Percentiles rank a stretch among this genome's conserved stretches.
Conservation (phyloP, 2,329 filamentous ascomycete genomes). For the Emergomyces pasteurianus region DNA sequence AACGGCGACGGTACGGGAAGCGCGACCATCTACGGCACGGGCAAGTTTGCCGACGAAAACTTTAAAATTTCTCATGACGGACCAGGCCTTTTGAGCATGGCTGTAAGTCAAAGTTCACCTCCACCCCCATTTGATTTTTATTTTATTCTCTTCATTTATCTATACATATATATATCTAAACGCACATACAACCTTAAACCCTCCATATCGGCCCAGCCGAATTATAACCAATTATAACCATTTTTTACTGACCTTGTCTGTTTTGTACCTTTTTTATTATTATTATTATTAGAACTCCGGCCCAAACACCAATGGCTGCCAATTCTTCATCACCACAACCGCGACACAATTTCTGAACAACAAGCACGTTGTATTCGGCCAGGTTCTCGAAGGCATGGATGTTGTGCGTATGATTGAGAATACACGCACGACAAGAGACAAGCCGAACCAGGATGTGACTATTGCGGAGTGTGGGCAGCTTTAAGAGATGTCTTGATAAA, state of each 20-base stretch:
- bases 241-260: neutral
- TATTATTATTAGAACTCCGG: slow-evolving; percentile 83
- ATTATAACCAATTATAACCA: neutral
- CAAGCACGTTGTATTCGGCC: slow-evolving; percentile 93
- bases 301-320: slow-evolving; percentile 82
- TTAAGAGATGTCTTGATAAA: slow-evolving; percentile 35
- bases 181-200: no score
- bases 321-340: slow-evolving; percentile 94
- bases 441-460: slow-evolving; percentile 72
- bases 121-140: neutral
- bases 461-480: slow-evolving; percentile 89
- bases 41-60: slow-evolving; percentile 82
- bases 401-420: slow-evolving; percentile 87
- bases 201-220: no score
- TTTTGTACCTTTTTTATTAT: no score
- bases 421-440: slow-evolving; percentile 72
- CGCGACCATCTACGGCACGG: slow-evolving; percentile 74
- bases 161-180: no score
- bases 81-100: slow-evolving; percentile 82
- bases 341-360: slow-evolving; percentile 76
- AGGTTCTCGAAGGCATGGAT: slow-evolving; percentile 80
- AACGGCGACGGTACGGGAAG: slow-evolving; percentile 83
- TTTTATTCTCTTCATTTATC: no score
- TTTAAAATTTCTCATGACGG: slow-evolving; percentile 68
- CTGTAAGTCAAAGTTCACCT: slow-evolving; percentile 47